These are phyloP conservation scores for Cyclanthera cordifolia DNA, from an alignment of 306 rosid species.

Conservation along the genomic window DNA sequence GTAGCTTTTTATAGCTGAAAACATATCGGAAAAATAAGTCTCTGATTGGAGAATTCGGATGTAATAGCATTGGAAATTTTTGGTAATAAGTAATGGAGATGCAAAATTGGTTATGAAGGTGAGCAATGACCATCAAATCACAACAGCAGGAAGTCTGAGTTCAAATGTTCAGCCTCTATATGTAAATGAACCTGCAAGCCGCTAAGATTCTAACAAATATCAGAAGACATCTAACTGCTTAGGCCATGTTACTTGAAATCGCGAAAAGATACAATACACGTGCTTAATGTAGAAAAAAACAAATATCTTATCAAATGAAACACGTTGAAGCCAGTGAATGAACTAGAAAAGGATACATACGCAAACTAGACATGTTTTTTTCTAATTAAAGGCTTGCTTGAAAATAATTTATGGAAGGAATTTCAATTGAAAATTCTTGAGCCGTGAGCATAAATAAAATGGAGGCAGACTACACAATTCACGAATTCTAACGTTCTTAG, in stretches of 20 bases:
- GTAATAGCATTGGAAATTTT: neutral
- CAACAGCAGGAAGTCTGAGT: neutral
- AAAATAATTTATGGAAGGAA: neutral
- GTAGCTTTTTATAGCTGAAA: neutral
- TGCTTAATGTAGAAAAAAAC: neutral
- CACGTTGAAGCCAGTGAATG: neutral
- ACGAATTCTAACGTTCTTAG: neutral
- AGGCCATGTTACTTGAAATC: too few species aligned
- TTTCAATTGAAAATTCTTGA: slow-evolving; percentile 2
- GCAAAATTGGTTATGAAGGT: too few species aligned
- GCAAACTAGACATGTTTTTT: neutral
- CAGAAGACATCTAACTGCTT: too few species aligned
- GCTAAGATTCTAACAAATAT: too few species aligned
- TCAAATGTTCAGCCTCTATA: too few species aligned
- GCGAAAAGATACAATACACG: neutral
- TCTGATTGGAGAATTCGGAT: neutral
- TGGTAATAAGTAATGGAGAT: neutral
- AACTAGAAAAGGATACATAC: neutral
- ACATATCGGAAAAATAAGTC: neutral
- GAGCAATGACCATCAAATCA: neutral
- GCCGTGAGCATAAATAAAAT: neutral
- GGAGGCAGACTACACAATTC: neutral
- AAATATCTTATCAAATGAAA: neutral
- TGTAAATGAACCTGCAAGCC: too few species aligned
- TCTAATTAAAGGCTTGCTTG: neutral